phyloP scores from a whole-genome alignment of 257 asterid species.

The Gentiana dahurica region DNA sequence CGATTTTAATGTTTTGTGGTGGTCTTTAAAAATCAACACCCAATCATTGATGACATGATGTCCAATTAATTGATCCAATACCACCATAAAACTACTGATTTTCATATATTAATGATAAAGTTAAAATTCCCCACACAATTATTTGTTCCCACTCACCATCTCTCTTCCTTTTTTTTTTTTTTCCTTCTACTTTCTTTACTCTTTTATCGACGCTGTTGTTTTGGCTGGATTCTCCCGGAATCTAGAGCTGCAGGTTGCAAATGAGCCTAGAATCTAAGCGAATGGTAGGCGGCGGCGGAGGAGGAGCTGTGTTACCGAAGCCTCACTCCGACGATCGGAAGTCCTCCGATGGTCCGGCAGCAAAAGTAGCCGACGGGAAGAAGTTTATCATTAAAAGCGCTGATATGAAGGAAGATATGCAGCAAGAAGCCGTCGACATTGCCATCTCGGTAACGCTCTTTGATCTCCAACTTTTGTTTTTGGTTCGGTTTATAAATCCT shows the following conservation, averaged over 20 bases:
- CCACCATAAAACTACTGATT: no score
- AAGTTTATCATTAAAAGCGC: slow-evolving; percentile 82
- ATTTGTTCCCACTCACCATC: no score
- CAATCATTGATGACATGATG: no score
- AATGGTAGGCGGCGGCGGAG: slow-evolving; percentile 55
- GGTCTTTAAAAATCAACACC: no score
- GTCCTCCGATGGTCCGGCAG: slow-evolving; percentile 36
- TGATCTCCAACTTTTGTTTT: slow-evolving; percentile 1
- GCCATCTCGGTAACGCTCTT: slow-evolving; percentile 61
- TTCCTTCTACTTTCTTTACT: no score
- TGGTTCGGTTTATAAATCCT: background rate
- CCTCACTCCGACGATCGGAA: slow-evolving; percentile 49
- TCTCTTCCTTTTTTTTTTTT: no score
- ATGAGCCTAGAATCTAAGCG: slow-evolving; percentile 71
- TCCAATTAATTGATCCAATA: no score
- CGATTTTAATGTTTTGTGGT: no score
- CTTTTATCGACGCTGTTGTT: background rate
- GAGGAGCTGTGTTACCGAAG: slow-evolving; percentile 27
- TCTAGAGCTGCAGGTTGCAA: background rate
- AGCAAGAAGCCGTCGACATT: slow-evolving; percentile 86
- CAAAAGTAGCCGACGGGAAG: slow-evolving; percentile 27
- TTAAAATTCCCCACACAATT: no score
- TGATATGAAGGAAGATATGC: slow-evolving; percentile 89
- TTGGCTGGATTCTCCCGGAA: background rate
- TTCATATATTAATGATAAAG: no score